Conservation (phyloP, 2,329 filamentous ascomycete species). For the Ceratocystiopsis brevicomis region DNA sequence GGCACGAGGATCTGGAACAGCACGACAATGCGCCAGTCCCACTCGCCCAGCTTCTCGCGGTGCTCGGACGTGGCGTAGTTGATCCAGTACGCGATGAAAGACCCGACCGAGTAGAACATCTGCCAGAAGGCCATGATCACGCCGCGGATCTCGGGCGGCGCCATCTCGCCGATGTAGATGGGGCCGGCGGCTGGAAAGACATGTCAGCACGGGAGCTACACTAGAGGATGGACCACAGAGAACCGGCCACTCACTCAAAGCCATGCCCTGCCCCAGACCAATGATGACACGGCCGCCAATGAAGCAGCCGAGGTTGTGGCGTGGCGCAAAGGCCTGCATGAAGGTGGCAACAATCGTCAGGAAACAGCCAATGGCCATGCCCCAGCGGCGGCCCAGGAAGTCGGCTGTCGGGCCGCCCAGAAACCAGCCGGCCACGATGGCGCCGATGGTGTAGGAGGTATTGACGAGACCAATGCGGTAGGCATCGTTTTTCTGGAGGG, state of each 20-base stretch:
- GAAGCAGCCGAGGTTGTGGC: conserved; percentile 42
- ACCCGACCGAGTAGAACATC: conserved; percentile 46
- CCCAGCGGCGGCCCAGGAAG: conserved; percentile 39
- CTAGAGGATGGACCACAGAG: too few species aligned
- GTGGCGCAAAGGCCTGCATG: conserved; percentile 46
- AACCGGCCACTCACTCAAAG: conserved; percentile 16
- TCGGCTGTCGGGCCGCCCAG: conserved; percentile 44
- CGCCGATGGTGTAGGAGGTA: conserved; percentile 51
- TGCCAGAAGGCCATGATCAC: conserved; percentile 54
- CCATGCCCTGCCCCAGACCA: conserved; percentile 51
- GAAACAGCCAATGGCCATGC: conserved; percentile 45
- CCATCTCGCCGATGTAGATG: conserved; percentile 52
- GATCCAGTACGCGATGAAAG: conserved; percentile 47
- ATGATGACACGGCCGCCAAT: conserved; percentile 50
- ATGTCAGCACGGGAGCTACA: too few species aligned
- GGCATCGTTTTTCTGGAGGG: conserved; percentile 19
- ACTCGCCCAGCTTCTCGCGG: conserved; percentile 37
- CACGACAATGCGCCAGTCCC: conserved; percentile 57
- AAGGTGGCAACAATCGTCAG: conserved; percentile 50
- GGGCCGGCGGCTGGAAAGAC: conserved; percentile 35
- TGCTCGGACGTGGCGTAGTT: conserved; percentile 43
- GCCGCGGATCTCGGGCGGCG: conserved; percentile 44
- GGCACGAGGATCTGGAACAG: conserved; percentile 57
- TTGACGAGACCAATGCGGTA: conserved; percentile 36
- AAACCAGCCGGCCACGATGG: conserved; percentile 52